Base-by-base conservation (phyloP, 306 rosid species). In the Aeschynomene evenia region DNA sequence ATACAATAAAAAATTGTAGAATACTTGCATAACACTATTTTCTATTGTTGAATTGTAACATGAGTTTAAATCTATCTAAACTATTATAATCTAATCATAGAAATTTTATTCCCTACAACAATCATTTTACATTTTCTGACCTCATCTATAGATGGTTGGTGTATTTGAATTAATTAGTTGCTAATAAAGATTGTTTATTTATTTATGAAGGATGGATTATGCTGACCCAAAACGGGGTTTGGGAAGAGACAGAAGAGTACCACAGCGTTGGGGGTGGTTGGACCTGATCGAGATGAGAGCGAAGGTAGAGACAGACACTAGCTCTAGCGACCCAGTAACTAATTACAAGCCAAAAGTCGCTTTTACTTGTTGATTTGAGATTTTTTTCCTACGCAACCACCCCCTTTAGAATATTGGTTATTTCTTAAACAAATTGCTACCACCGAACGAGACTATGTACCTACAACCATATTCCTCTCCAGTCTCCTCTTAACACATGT, bases 321-420 rank as follows among this genome's bases (percentile, higher is more conserved):
- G 79, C n/a, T 70, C 31, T 20, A 79, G 88, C 78, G 91, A 89
- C 96, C 79, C 77, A 59, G 73, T 80, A 91, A 88, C 97, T 80
- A 89, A 86, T 91, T 82, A 79, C 90, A 91, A 82, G 87, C 84
- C 49, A 75, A 31, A 79, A 69, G 97, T 91, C 94, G 88, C 91
- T 91, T 89, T 91, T 79, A 81, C 94, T 87, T 91, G 21, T 76
- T 81, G 79, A 70, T 71, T 74, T 81, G 51, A 71, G 78, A 77
- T 82, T 85, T 82, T 63, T 76, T 78, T 85, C 72, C 83, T 81
- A 91, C 86, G 96, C 72, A 81, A 89, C 84, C 88, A 55, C 72
- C 64, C 66, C 55, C 42, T 70, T 70, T 77, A 26, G 61, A 72
- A 62, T 64, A 84, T 43, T 76, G 80, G 71, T 70, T 74, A 78